Base-by-base conservation (phyloP, 805 yeast genomes). In the Teunomyces atbi region DNA sequence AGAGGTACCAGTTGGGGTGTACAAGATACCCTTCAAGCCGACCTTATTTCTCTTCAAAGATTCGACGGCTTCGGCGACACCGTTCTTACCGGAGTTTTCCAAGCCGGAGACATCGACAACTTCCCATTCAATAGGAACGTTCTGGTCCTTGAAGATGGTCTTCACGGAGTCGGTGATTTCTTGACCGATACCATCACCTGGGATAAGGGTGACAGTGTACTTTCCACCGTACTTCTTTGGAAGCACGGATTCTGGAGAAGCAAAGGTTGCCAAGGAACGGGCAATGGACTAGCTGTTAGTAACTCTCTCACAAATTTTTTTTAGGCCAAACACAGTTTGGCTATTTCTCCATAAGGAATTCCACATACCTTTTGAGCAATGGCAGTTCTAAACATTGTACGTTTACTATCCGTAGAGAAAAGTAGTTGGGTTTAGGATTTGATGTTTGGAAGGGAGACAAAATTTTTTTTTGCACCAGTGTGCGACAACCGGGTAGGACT, bases 151-250 rank as follows among this genome's bases (percentile, higher is more conserved):
- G 78, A 92, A 92, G 66, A 92, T 87, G 57, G 89, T 81, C 69
- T 86, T 84, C 50, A 92, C 99, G 20, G 97, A 86, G 68, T 87
- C 92, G 49, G 98, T 86, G 66, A 91, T 88, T 76, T 91, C 97
- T 64, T 84, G 85, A 70, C 99, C 99, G 57, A 91, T 86, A 81
- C 98, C 98, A 66, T 92, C 99, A 73, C 99, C 97, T 49, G 98
- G 98, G 59, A 92, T 85, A 67, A 92, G 78, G 42, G 99, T 92
- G 48, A 94, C 97, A 44, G 92, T 87, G 78, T 82, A 91, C 66
- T 84, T 84, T 52, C 97, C 96, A 58, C 98, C 98, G 74, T 89
- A 90, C 73, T 88, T 86, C 76, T 89, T 89, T 61, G 96, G 95
- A 61, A 87, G 76, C 53, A 79, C 78, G 50, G 78, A 61, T 65